These are phyloP conservation scores for Ganoderma resinaceum DNA, from an alignment of 1,284 basidiomycete species.

Conservation along the genomic window DNA sequence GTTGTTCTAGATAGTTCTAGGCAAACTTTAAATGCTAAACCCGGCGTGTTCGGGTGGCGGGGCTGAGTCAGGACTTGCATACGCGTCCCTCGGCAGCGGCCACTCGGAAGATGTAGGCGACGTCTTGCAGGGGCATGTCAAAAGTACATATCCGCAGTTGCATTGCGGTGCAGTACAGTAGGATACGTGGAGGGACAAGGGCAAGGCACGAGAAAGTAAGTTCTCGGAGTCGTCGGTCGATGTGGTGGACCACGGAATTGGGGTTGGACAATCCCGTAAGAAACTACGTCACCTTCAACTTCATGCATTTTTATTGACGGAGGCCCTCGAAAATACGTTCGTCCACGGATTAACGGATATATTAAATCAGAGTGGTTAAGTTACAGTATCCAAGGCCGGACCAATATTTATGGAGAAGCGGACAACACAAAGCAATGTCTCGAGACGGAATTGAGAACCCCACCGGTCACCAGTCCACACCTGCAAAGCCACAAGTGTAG, in stretches of 20 bases:
- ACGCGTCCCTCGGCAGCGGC: constrained; percentile 18
- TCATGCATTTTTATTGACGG: too few species aligned
- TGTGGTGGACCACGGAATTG: too few species aligned
- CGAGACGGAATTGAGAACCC: neutral
- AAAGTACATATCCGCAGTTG: neutral
- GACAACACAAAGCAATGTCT: neutral
- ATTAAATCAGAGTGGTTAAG: neutral
- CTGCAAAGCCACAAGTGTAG: neutral
- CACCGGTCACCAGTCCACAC: neutral
- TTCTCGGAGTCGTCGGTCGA: too few species aligned
- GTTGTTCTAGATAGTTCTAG: neutral
- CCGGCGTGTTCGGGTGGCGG: neutral
- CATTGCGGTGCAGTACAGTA: neutral
- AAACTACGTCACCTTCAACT: too few species aligned
- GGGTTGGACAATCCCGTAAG: too few species aligned
- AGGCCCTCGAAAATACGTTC: neutral
- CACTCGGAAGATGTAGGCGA: neutral
- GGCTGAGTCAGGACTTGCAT: constrained; percentile 1
- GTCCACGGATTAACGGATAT: neutral
- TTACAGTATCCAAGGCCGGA: neutral
- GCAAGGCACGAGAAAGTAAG: too few species aligned
- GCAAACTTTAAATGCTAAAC: neutral
- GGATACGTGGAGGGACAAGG: neutral
- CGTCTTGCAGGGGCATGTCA: neutral
- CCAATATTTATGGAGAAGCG: neutral